Evolutionary conservation across 495 filamentous ascomycete genomes (phyloP).

Genomic region (Aspergillus ellipticus): DNA sequence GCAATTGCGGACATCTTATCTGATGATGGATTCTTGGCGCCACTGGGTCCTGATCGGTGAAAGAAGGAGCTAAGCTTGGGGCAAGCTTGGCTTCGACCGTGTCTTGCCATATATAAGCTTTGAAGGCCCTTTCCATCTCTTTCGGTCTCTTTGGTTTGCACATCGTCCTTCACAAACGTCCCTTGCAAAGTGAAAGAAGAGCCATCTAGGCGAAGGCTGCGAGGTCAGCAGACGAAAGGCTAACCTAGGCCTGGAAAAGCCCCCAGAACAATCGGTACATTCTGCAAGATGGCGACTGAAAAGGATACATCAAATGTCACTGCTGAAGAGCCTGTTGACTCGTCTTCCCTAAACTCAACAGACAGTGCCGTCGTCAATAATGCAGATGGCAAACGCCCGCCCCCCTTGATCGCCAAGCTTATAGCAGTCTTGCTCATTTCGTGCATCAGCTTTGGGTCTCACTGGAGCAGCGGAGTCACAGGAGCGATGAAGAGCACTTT

Average conservation of each 20-base stretch:
- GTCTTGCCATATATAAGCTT: background rate
- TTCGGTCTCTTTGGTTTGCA: background rate
- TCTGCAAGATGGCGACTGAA: background rate
- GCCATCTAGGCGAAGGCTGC: background rate
- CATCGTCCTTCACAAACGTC: background rate
- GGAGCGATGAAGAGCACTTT: constrained; percentile 46
- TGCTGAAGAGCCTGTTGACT: background rate
- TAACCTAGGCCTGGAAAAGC: background rate
- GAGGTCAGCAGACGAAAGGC: background rate
- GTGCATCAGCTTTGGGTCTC: constrained; percentile 42
- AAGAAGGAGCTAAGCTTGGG: background rate
- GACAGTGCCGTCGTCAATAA: background rate
- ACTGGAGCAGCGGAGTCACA: constrained; percentile 41
- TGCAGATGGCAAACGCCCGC: constrained; percentile 21
- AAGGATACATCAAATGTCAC: background rate
- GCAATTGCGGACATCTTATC: background rate
- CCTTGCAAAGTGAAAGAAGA: background rate
- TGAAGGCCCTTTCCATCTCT: background rate
- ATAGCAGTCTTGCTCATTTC: constrained; percentile 36
- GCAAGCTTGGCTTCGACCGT: background rate
- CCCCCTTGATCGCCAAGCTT: constrained; percentile 34
- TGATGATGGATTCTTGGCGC: background rate
- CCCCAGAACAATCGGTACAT: background rate
- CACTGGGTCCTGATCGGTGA: background rate
- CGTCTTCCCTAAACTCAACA: background rate